Percentiles rank a stretch among this genome's conserved stretches.
Evolutionary conservation across 2,329 filamentous ascomycete genomes (phyloP).

Genomic region (Exophiala oligosperma): DNA sequence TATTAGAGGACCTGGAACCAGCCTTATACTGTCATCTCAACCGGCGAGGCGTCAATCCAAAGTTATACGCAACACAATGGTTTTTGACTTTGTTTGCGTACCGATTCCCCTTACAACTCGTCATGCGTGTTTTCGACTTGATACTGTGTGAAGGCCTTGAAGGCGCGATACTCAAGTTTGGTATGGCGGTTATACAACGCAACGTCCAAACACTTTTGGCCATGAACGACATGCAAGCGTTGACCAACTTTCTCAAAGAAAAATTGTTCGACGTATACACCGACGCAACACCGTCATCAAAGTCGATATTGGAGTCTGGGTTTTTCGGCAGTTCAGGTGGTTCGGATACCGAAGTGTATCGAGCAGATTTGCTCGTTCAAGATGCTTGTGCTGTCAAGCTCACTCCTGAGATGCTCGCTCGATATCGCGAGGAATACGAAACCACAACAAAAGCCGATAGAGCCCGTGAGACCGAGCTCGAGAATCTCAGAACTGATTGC

Average conservation of each 20-base stretch:
- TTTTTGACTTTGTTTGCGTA: conserved; percentile 98
- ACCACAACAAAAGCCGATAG: conserved; percentile 82
- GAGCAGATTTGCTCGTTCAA: conserved; percentile 87
- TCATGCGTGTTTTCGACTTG: conserved; percentile 93
- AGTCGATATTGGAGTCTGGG: conserved; percentile 88
- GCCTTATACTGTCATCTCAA: conserved; percentile 93
- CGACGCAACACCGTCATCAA: conserved; percentile 87
- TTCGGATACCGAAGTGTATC: conserved; percentile 92
- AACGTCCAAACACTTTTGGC: conserved; percentile 74
- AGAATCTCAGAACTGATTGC: conserved; percentile 68
- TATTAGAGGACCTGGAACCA: conserved; percentile 91
- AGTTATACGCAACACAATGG: conserved; percentile 97
- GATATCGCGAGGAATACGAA: conserved; percentile 86
- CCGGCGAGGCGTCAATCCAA: conserved; percentile 80
- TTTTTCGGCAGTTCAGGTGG: conserved; percentile 93
- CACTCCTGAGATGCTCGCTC: conserved; percentile 75
- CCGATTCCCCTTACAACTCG: conserved; percentile 91
- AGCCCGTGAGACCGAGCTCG: conserved; percentile 78
- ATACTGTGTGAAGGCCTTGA: conserved; percentile 91
- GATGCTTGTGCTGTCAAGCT: conserved; percentile 89
- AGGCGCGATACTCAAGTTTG: conserved; percentile 86
- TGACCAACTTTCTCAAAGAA: conserved; percentile 91
- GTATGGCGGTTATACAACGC: conserved; percentile 93
- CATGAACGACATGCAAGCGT: conserved; percentile 87
- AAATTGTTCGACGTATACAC: conserved; percentile 96